phyloP scores from a whole-genome alignment of 2,329 filamentous ascomycete species.

The Cercospora sp. region DNA sequence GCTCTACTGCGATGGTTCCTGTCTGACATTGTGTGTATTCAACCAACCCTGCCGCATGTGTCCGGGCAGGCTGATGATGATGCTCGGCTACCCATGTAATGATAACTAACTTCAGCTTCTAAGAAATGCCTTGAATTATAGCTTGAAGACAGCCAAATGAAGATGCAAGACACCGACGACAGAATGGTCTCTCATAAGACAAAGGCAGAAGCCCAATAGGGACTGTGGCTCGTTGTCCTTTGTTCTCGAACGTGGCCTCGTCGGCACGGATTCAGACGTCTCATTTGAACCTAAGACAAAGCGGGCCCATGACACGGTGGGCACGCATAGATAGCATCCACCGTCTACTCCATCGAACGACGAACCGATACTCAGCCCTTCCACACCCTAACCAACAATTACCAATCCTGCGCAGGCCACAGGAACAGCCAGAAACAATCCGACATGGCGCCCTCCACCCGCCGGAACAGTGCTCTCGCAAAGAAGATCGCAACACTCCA shows the following conservation, averaged over 20 bases:
- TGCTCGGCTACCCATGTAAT: neutral
- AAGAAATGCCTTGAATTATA: neutral
- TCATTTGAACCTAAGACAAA: constrained; percentile 20
- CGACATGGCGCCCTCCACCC: constrained; percentile 37
- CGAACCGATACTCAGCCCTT: neutral
- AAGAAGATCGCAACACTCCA: constrained; percentile 66
- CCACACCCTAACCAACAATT: neutral
- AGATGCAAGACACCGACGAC: neutral
- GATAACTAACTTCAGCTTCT: neutral
- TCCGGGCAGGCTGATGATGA: neutral
- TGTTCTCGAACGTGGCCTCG: neutral
- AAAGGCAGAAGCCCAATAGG: neutral
- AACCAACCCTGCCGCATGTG: neutral
- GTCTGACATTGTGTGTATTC: neutral
- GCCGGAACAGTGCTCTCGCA: constrained; percentile 47
- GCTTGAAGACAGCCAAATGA: neutral
- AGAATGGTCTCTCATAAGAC: neutral
- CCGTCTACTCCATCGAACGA: neutral
- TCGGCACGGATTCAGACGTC: constrained; percentile 17
- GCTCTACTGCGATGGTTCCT: neutral
- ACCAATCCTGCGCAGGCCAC: constrained; percentile 24
- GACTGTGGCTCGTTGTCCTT: neutral
- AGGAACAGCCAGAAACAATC: constrained; percentile 10
- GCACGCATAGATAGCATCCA: neutral
- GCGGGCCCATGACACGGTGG: constrained; percentile 5